Evolutionary conservation across 139 green algal species (phyloP).

Genomic region (Micractinium conductrix): DNA sequence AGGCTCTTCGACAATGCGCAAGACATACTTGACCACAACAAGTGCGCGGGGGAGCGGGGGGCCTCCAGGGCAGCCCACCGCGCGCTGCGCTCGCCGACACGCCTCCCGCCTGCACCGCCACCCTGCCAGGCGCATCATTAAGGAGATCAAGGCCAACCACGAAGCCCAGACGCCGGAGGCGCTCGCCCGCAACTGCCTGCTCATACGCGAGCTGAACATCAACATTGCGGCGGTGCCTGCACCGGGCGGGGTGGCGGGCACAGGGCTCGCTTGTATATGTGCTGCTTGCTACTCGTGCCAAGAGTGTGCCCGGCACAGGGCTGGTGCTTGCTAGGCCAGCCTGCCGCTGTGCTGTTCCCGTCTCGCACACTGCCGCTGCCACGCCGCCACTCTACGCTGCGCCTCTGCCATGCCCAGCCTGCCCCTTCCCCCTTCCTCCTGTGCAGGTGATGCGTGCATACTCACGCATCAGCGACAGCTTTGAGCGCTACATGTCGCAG

Average conservation of each 20-base stretch:
- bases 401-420: no score
- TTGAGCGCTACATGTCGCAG: slow-evolving; percentile 42
- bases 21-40: slow-evolving; percentile 61
- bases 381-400: no score
- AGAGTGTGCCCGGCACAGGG: no score
- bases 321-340: no score
- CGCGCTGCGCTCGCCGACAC: no score
- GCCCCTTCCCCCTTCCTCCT: neutral
- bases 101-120: neutral
- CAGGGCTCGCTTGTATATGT: no score
- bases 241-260: neutral
- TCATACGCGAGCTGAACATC: slow-evolving; percentile 66
- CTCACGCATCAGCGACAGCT: slow-evolving; percentile 44
- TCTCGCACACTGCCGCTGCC: no score
- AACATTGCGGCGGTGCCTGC: slow-evolving; percentile 60
- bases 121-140: slow-evolving; percentile 59
- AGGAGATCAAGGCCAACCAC: slow-evolving; percentile 71
- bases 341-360: no score
- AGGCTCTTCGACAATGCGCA: slow-evolving; percentile 54
- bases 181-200: slow-evolving; percentile 59
- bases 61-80: neutral
- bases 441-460: slow-evolving; percentile 60
- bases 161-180: slow-evolving; percentile 52
- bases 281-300: no score
- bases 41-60: slow-evolving; percentile 28